A percentile compares a stretch with the other conserved stretches of the same genome.
Conservation (phyloP, 129 eudicot genomes). For the Logfia minima region DNA sequence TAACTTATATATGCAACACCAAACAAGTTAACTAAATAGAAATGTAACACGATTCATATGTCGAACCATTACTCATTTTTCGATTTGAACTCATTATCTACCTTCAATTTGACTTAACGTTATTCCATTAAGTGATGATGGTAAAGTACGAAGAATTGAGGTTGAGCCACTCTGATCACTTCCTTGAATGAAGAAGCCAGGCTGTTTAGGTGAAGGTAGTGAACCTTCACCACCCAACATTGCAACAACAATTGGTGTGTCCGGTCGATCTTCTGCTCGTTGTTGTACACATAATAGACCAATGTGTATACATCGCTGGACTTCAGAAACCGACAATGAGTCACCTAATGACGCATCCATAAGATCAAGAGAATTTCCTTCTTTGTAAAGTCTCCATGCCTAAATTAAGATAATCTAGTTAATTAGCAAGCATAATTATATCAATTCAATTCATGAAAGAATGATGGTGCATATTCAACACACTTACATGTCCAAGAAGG, state of each 20-base stretch:
- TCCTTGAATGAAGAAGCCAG: constrained; percentile 31
- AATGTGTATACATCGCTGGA: constrained; percentile 31
- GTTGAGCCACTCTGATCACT: background rate
- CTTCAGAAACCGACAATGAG: constrained; percentile 11
- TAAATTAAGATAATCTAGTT: background rate
- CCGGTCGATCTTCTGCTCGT: constrained; percentile 43
- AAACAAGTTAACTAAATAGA: no score
- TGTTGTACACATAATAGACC: constrained; percentile 46
- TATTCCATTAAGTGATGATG: background rate
- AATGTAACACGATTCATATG: background rate
- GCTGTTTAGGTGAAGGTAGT: constrained; percentile 34
- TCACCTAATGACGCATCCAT: constrained; percentile 6
- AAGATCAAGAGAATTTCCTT: constrained; percentile 37
- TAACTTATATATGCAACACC: background rate
- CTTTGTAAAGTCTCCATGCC: constrained; percentile 45
- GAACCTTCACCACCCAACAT: constrained; percentile 41
- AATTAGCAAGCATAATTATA: background rate
- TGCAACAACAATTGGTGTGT: constrained; percentile 30
- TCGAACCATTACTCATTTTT: background rate
- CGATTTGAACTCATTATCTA: background rate
- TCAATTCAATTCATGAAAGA: background rate
- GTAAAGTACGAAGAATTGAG: background rate
- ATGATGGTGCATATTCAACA: background rate
- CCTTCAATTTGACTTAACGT: background rate
- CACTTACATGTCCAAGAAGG: background rate